Evolutionary conservation across 805 yeast species (phyloP).

Genomic region (Candida piceae): DNA sequence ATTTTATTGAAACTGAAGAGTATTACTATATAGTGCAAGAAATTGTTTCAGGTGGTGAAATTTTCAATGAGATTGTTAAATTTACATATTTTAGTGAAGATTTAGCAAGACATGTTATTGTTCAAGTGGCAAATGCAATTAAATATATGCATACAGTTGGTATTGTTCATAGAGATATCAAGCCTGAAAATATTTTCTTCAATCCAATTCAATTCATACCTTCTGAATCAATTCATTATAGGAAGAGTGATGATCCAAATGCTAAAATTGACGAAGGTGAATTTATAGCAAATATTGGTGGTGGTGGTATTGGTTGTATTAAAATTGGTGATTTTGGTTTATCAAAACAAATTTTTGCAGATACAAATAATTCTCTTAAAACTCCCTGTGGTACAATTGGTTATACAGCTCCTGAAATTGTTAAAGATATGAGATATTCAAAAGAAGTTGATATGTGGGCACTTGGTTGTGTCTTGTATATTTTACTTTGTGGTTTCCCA

Average conservation of each 20-base stretch:
- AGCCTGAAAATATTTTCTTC: slow-evolving; percentile 73
- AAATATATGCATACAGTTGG: slow-evolving; percentile 71
- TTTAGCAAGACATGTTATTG: slow-evolving; percentile 64
- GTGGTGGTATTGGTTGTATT: slow-evolving; percentile 85
- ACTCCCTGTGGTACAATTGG: slow-evolving; percentile 99
- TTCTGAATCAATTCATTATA: slow-evolving; percentile 30
- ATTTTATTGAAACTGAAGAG: slow-evolving; percentile 57
- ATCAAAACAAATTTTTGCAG: slow-evolving; percentile 83
- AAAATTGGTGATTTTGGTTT: slow-evolving; percentile 95
- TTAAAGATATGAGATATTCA: slow-evolving; percentile 85
- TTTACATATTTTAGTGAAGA: slow-evolving; percentile 73
- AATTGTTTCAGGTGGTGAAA: slow-evolving; percentile 71
- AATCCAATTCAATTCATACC: slow-evolving; percentile 54
- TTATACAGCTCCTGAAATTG: slow-evolving; percentile 97
- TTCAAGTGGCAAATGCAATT: slow-evolving; percentile 66
- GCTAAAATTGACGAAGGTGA: slow-evolving; percentile 83
- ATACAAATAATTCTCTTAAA: slow-evolving; percentile 73
- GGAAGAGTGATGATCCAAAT: slow-evolving; percentile 65
- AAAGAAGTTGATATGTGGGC: slow-evolving; percentile 99
- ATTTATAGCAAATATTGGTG: slow-evolving; percentile 76
- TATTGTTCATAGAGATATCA: slow-evolving; percentile 77
- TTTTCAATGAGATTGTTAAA: slow-evolving; percentile 74
- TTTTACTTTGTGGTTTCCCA: slow-evolving; percentile 93
- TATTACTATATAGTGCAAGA: slow-evolving; percentile 71
- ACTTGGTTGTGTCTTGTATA: slow-evolving; percentile 90